These are phyloP conservation scores for Sporothrix brasiliensis DNA, from an alignment of 2,329 filamentous ascomycete genomes.

Conservation along the genomic window DNA sequence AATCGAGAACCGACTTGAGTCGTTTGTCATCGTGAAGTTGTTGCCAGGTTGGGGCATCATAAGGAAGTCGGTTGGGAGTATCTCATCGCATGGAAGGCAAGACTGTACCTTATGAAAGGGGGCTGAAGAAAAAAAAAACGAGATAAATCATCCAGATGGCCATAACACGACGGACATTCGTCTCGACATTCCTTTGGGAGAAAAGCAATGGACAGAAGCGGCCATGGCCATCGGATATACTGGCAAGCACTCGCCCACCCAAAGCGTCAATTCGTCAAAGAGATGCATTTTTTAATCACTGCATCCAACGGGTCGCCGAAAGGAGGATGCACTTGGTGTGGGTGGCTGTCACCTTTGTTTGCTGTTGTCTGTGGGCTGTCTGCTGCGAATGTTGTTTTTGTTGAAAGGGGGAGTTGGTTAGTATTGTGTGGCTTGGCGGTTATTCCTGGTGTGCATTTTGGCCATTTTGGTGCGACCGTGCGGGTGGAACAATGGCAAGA, in stretches of 20 bases:
- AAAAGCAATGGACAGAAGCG: background rate
- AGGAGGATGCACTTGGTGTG: constrained; percentile 4
- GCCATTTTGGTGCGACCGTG: background rate
- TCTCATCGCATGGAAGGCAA: background rate
- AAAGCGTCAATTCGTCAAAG: background rate
- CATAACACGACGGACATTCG: background rate
- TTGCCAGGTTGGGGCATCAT: background rate
- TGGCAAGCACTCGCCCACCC: background rate
- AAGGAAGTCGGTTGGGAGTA: background rate
- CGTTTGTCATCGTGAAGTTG: background rate
- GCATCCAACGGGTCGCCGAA: background rate
- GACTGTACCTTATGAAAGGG: background rate
- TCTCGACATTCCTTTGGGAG: background rate
- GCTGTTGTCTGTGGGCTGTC: background rate
- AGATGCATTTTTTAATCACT: background rate
- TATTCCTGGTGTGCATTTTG: background rate
- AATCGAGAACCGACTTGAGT: constrained; percentile 2
- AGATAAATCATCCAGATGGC: background rate
- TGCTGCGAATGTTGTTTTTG: background rate
- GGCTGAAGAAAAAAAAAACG: background rate
- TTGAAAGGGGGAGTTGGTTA: background rate
- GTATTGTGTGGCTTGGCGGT: constrained; percentile 2
- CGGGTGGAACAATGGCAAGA: constrained; percentile 18
- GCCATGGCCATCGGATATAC: background rate
- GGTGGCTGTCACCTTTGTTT: background rate